Evolutionary conservation across 1,139 yeast species (phyloP).

Genomic region (Candida mesenterica): DNA sequence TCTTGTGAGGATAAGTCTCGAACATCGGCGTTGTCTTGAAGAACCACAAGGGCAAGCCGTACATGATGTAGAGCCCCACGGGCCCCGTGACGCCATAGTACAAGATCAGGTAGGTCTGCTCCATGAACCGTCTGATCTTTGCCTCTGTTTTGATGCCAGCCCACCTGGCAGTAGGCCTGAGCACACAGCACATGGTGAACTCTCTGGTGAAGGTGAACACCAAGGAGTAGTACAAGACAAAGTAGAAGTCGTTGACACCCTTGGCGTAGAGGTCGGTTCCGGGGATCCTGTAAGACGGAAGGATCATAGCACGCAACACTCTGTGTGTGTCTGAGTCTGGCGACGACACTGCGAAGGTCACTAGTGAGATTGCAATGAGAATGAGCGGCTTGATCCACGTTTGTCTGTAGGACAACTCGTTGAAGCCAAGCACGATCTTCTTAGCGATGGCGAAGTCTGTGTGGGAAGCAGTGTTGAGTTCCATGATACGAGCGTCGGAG

Average conservation of each 20-base stretch:
- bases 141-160: constrained; percentile 56
- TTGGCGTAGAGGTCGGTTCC: constrained; percentile 72
- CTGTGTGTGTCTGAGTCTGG: constrained; percentile 58
- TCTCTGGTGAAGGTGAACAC: constrained; percentile 91
- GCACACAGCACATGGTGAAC: constrained; percentile 78
- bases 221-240: constrained; percentile 76
- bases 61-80: constrained; percentile 86
- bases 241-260: constrained; percentile 79
- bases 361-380: constrained; percentile 36
- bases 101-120: constrained; percentile 81
- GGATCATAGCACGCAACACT: constrained; percentile 57
- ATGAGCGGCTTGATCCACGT: constrained; percentile 78
- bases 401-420: constrained; percentile 65
- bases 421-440: constrained; percentile 54
- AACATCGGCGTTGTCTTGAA: constrained; percentile 84
- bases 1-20: constrained; percentile 75
- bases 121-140: constrained; percentile 81
- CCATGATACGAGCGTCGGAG: constrained; percentile 34
- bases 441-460: constrained; percentile 43
- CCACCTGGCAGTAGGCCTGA: constrained; percentile 64
- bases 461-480: constrained; percentile 24
- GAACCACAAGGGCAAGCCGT: constrained; percentile 79
- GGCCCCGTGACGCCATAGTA: constrained; percentile 85
- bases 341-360: constrained; percentile 44
- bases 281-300: constrained; percentile 64